Conservation (phyloP, 2,329 filamentous ascomycete genomes). For the Trichophyton schoenleinii region DNA sequence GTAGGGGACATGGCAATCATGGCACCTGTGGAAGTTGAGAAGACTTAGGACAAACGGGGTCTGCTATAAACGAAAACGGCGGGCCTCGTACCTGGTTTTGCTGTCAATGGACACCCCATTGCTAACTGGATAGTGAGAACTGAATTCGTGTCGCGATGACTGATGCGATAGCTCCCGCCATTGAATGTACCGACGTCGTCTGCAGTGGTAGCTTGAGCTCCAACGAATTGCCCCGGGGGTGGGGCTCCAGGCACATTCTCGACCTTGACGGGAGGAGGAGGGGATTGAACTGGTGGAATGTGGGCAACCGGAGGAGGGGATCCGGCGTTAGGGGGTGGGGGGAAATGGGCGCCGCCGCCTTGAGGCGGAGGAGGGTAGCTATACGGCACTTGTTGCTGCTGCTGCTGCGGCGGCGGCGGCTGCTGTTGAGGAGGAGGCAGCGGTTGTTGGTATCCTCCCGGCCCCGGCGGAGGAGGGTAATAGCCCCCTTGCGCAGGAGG, state of each 20-base stretch:
- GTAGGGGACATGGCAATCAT: conserved; percentile 95
- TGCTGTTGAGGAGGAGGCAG: conserved; percentile 15
- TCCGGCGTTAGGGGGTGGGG: conserved; percentile 12
- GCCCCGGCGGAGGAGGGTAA: neutral
- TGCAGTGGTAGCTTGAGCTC: conserved; percentile 48
- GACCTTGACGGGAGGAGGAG: conserved; percentile 13
- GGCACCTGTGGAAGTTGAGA: conserved; percentile 40
- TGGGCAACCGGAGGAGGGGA: conserved; percentile 15
- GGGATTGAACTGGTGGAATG: conserved; percentile 12
- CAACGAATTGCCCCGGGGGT: conserved; percentile 47
- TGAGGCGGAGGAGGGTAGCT: conserved; percentile 9
- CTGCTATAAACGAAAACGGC: neutral
- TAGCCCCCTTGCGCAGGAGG: neutral
- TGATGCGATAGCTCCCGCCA: conserved; percentile 85
- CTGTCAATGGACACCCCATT: conserved; percentile 69
- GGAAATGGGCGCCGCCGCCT: conserved; percentile 9
- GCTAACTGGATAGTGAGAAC: conserved; percentile 82
- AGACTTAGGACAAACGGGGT: neutral
- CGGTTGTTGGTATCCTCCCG: conserved; percentile 12
- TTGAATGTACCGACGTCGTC: conserved; percentile 97
- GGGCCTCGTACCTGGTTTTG: conserved; percentile 55
- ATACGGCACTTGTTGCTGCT: conserved; percentile 2
- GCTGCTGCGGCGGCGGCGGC: conserved; percentile 16
- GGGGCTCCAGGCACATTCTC: conserved; percentile 31
- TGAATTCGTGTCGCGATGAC: conserved; percentile 81